These are phyloP conservation scores for Trichoderma atrobrunneum DNA, from an alignment of 2,329 filamentous ascomycete genomes.

Conservation along the genomic window DNA sequence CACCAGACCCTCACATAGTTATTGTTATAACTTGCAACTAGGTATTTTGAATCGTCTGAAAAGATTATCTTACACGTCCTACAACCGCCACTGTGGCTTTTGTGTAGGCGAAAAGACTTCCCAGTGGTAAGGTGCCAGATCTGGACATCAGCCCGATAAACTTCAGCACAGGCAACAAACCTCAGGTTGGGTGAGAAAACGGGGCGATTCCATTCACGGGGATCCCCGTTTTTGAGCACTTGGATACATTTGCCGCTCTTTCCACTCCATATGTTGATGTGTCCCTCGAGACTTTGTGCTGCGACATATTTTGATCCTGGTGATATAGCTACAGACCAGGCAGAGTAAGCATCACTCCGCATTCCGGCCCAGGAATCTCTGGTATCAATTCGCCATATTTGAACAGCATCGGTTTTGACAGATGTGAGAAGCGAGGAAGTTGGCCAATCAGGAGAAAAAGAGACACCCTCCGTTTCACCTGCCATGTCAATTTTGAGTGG, in stretches of 20 bases:
- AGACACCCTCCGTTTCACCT: too few species aligned
- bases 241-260: not conserved
- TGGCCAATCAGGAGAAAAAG: not conserved
- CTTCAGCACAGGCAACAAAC: not conserved
- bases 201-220: accelerated
- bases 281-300: too few species aligned
- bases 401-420: too few species aligned
- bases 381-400: not conserved
- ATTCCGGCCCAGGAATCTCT: not conserved
- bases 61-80: accelerated
- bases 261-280: not conserved
- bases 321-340: not conserved
- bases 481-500: too few species aligned
- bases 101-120: not conserved
- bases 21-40: not conserved
- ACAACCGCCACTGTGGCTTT: not conserved
- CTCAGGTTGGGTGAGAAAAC: not conserved
- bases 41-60: not conserved
- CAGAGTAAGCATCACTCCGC: too few species aligned
- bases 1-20: not conserved
- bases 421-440: not conserved
- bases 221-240: not conserved
- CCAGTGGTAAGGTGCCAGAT: not conserved
- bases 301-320: not conserved
- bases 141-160: not conserved